Evolutionary conservation across 1,284 basidiomycete species (phyloP).

Genomic region (Volvariella volvacea): DNA sequence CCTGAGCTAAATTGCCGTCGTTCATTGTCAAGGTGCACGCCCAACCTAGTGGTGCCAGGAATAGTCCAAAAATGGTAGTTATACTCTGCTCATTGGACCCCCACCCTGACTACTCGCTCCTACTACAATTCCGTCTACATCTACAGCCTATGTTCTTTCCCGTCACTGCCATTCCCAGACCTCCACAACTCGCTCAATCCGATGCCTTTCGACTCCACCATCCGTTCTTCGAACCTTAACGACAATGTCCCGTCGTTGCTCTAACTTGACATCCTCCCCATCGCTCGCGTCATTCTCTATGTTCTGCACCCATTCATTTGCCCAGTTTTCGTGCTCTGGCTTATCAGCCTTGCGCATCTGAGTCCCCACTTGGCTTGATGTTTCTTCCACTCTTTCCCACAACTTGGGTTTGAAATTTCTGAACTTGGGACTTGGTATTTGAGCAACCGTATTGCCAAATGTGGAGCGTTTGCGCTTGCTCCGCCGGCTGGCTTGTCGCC

Average conservation of each 20-base stretch:
- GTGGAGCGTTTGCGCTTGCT: slow-evolving; percentile 49
- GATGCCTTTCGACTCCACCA: slow-evolving; percentile 59
- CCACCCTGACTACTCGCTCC: too few species aligned
- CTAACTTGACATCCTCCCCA: slow-evolving; percentile 38
- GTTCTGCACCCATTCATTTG: slow-evolving; percentile 24
- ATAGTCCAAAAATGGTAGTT: too few species aligned
- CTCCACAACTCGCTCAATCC: slow-evolving; percentile 61
- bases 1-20: too few species aligned
- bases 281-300: slow-evolving; percentile 19
- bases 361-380: slow-evolving; percentile 32
- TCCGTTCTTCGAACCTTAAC: slow-evolving; percentile 52
- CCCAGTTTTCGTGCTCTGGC: slow-evolving; percentile 33
- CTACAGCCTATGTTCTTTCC: slow-evolving; percentile 8
- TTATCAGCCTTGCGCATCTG: slow-evolving; percentile 24
- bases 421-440: slow-evolving; percentile 30
- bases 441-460: slow-evolving; percentile 20
- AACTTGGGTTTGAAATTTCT: slow-evolving; percentile 59
- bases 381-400: slow-evolving; percentile 52
- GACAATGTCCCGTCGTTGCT: slow-evolving; percentile 41
- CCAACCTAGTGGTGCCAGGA: too few species aligned
- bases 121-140: too few species aligned
- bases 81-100: too few species aligned
- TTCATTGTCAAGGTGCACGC: too few species aligned
- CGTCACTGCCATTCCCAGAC: slow-evolving; percentile 50
- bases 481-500: slow-evolving; percentile 17